Evolutionary conservation across 305 asterid species (phyloP), one percentile per base, ranked within the genome.

Genomic region (Fraxinus sp.): DNA sequence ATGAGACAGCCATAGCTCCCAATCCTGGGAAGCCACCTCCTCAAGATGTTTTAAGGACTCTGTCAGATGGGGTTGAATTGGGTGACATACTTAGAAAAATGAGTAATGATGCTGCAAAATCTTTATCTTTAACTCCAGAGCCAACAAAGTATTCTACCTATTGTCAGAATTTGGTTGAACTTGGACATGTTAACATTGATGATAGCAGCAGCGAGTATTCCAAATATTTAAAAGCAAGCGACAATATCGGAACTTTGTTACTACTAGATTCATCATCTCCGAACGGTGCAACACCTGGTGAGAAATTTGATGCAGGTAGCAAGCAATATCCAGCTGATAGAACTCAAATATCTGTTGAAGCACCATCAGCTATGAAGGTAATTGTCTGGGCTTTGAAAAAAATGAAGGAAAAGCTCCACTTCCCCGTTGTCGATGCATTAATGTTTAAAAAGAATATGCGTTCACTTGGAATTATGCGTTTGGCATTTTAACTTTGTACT

Each of bases 11-110:
- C 85, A 73, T 86, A 76, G 94, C 91, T 85, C 86, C 86, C 80
- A 90, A 87, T 85, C 89, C 90, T 59, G 90, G 89, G 82, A 97
- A 91, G 84, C 98, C 98, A 70, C 86, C 62, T 82, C 93, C 96
- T 33, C 87, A 83, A 84, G 96, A 95, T 87, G 94, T 91, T 81
- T 84, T 95, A 89, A 92, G 87, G 91, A 87, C 88, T 81, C 90
- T 96, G n/a, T 92, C 94, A 20, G 86, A 88, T 84, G 91, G 91
- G 77, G 82, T 85, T 87, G 95, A 89, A 62, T 89, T 82, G 74
- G 95, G 89, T 86, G 85, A 90, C 77, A 35, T 86, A 18, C 83
- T 90, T 80, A 64, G 86, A 87, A 92, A 87, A 85, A 82, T 81
- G 83, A 85, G 84, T 82, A 84, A 82, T 85, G 83, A 79, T 70